phyloP scores from a whole-genome alignment of 176 grass and related monocot genomes.

The Phoenix roebelenii region DNA sequence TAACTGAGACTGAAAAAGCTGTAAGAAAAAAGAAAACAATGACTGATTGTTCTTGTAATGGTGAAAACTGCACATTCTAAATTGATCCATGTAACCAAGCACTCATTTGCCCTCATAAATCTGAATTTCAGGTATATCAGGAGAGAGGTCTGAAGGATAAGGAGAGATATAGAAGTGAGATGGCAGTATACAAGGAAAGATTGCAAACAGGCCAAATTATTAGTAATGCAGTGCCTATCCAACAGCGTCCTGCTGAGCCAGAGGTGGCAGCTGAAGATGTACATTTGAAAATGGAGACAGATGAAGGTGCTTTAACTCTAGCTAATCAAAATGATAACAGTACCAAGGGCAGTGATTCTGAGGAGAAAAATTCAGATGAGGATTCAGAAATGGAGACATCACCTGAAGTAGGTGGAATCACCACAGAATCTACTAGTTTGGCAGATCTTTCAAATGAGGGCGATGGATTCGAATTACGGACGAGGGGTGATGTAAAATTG shows the following conservation, averaged over 20 bases:
- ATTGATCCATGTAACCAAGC: no score
- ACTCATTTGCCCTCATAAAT: neutral
- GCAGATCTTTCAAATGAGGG: constrained; percentile 11
- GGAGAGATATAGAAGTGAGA: constrained; percentile 61
- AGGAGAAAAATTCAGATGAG: constrained; percentile 29
- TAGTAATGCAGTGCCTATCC: constrained; percentile 42
- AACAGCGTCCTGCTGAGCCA: constrained; percentile 43
- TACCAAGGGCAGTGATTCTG: constrained; percentile 31
- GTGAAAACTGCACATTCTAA: no score
- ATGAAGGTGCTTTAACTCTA: constrained; percentile 40
- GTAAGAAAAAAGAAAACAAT: constrained; percentile 34
- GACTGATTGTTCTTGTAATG: no score
- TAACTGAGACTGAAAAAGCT: constrained; percentile 71
- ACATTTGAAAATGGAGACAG: constrained; percentile 23
- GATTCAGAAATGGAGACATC: constrained; percentile 41
- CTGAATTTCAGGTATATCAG: constrained; percentile 67
- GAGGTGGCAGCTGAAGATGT: constrained; percentile 49
- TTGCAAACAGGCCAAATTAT: constrained; percentile 41
- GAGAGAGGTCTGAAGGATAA: constrained; percentile 70
- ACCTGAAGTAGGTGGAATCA: constrained; percentile 25
- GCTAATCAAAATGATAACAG: constrained; percentile 37
- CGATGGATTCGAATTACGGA: neutral
- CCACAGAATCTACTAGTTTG: constrained; percentile 21
- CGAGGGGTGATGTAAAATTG: no score
- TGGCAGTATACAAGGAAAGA: constrained; percentile 60